phyloP scores from a whole-genome alignment of 306 rosid species.

The Glycine tomentella region DNA sequence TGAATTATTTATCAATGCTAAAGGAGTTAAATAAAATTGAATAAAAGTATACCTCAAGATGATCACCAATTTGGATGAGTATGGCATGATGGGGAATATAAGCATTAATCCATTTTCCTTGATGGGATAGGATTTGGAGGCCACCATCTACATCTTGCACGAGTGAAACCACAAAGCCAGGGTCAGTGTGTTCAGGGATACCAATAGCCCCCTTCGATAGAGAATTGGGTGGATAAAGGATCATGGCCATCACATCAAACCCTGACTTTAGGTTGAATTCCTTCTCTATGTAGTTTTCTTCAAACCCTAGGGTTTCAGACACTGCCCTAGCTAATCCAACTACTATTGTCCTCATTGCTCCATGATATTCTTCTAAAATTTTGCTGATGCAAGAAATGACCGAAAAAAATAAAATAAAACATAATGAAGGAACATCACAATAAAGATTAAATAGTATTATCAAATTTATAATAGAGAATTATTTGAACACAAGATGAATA shows the following conservation, averaged over 20 bases:
- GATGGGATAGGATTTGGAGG: constrained; percentile 58
- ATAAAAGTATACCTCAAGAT: constrained; percentile 57
- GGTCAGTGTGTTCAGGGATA: constrained; percentile 60
- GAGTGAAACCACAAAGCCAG: constrained; percentile 61
- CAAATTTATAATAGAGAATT: too few species aligned
- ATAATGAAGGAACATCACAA: background rate
- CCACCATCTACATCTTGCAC: constrained; percentile 67
- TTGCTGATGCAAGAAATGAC: constrained; percentile 40
- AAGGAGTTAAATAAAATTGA: too few species aligned
- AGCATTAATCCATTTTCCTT: constrained; percentile 59
- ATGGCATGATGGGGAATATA: constrained; percentile 60
- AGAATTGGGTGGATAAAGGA: constrained; percentile 57
- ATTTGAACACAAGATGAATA: too few species aligned
- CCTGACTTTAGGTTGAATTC: constrained; percentile 58
- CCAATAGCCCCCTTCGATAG: constrained; percentile 50
- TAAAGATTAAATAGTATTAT: too few species aligned
- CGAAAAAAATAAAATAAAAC: background rate
- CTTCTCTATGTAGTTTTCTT: constrained; percentile 60
- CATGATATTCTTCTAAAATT: constrained; percentile 48
- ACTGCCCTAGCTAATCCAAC: constrained; percentile 53
- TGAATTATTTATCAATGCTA: background rate
- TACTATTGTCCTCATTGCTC: constrained; percentile 46
- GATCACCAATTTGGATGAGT: constrained; percentile 67
- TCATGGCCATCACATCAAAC: constrained; percentile 62
- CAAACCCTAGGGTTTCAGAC: constrained; percentile 57